Percentiles rank a stretch among this genome's conserved stretches.
These are phyloP conservation scores for Laburnicola sp. DNA, from an alignment of 2,329 filamentous ascomycete genomes.

Conservation along the genomic window DNA sequence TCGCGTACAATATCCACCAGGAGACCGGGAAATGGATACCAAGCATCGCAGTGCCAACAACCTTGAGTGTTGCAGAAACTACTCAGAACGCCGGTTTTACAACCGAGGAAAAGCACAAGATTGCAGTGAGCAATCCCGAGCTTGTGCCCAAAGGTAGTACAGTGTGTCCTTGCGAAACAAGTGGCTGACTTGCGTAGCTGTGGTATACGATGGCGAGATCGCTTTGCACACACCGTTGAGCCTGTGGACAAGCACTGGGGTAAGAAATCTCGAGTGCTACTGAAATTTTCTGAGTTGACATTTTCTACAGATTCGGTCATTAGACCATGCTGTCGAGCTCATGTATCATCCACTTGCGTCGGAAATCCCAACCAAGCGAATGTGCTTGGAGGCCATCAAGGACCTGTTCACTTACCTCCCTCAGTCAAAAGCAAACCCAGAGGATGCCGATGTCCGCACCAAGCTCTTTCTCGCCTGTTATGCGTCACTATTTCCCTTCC, in stretches of 20 bases:
- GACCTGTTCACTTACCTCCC: constrained; percentile 58
- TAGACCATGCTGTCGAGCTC: constrained; percentile 60
- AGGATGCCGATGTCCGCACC: constrained; percentile 55
- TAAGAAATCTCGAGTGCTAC: constrained; percentile 15
- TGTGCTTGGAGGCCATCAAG: constrained; percentile 52
- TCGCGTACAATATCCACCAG: constrained; percentile 41
- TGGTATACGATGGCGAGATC: constrained; percentile 58
- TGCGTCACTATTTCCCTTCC: constrained; percentile 52
- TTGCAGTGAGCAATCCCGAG: constrained; percentile 48
- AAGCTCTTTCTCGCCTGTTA: constrained; percentile 58
- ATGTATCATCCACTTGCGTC: constrained; percentile 58
- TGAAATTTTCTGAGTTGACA: constrained; percentile 8
- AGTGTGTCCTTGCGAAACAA: too few relatives aligned
- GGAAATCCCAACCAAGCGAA: constrained; percentile 53
- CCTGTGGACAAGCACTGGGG: constrained; percentile 57
- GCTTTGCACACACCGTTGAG: constrained; percentile 55
- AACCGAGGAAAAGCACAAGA: constrained; percentile 54
- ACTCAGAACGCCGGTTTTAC: constrained; percentile 59
- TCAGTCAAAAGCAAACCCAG: constrained; percentile 51
- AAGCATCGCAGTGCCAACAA: constrained; percentile 47
- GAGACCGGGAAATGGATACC: constrained; percentile 40
- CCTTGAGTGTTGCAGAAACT: constrained; percentile 57
- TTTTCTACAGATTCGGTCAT: constrained; percentile 49
- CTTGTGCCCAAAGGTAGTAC: constrained; percentile 44
- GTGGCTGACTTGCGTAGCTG: constrained; percentile 36